These are phyloP conservation scores for Huntiella savannae DNA, from an alignment of 2,329 filamentous ascomycete genomes.

Conservation along the genomic window DNA sequence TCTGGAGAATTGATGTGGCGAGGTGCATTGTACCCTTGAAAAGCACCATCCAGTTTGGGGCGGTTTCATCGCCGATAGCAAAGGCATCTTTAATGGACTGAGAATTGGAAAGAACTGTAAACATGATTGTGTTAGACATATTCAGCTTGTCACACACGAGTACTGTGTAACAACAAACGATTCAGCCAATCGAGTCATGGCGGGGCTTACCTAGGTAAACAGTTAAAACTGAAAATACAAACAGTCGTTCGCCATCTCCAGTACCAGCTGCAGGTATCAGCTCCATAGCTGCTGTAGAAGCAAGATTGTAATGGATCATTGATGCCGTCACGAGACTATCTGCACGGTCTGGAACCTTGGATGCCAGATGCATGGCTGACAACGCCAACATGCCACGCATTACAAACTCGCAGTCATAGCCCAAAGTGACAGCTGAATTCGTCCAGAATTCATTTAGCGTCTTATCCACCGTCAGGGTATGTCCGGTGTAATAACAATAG, in stretches of 20 bases:
- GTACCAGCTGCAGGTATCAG: constrained; percentile 13
- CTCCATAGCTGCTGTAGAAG: constrained; percentile 15
- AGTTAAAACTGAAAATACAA: constrained; percentile 18
- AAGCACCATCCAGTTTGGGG: constrained; percentile 7
- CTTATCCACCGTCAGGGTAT: constrained; percentile 25
- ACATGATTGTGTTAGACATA: not conserved
- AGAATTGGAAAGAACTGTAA: constrained; percentile 15
- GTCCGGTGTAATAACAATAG: constrained; percentile 27
- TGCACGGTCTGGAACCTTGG: constrained; percentile 11
- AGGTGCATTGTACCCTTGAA: constrained; percentile 7
- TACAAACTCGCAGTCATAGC: constrained; percentile 26
- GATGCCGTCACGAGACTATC: constrained; percentile 11
- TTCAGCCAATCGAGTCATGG: no score
- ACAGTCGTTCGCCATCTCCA: constrained; percentile 15
- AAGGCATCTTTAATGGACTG: constrained; percentile 16
- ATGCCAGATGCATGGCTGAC: constrained; percentile 28
- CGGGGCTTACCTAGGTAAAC: constrained; percentile 17
- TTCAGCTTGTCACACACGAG: not conserved
- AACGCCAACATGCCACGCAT: constrained; percentile 30
- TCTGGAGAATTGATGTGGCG: constrained; percentile 7
- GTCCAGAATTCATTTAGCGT: constrained; percentile 26
- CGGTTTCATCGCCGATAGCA: constrained; percentile 1
- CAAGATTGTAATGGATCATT: constrained; percentile 16
- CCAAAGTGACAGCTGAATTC: constrained; percentile 26
- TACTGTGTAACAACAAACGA: not conserved